Evolutionary conservation across 306 rosid species (phyloP).

Genomic region (Ceratonia siliqua): DNA sequence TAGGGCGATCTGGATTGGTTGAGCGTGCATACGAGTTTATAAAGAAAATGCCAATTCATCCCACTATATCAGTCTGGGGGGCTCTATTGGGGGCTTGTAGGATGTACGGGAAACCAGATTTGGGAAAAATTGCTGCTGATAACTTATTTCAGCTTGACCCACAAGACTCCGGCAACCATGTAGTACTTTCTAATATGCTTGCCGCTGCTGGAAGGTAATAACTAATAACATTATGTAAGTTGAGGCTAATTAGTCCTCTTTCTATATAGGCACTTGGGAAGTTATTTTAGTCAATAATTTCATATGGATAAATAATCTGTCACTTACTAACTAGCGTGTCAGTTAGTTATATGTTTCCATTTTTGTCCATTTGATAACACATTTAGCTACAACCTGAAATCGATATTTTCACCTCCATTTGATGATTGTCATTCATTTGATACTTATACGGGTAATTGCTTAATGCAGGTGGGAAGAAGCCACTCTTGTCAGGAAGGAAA

Average conservation of each 20-base stretch:
- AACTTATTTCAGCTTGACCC: conserved; percentile 82
- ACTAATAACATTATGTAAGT: neutral
- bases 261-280: neutral
- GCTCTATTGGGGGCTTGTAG: conserved; percentile 82
- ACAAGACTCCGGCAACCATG: conserved; percentile 86
- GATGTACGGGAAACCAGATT: conserved; percentile 67
- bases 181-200: conserved; percentile 79
- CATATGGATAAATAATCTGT: neutral
- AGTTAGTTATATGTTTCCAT: neutral
- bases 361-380: conserved; percentile 17
- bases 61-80: conserved; percentile 85
- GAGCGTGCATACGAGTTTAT: conserved; percentile 77
- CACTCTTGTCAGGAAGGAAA: conserved; percentile 68
- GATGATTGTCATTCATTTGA: conserved; percentile 17
- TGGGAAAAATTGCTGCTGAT: conserved; percentile 80
- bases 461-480: conserved; percentile 92
- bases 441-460: conserved; percentile 19
- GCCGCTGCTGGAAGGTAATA: conserved; percentile 82
- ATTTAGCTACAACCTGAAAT: neutral
- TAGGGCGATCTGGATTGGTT: conserved; percentile 85
- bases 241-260: neutral
- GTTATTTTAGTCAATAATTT: neutral
- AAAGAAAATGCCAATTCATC: conserved; percentile 63
- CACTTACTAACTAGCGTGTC: neutral
- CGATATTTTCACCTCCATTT: neutral